phyloP scores from a whole-genome alignment of 1,139 yeast species.

The Scheffersomyces segobiensis region DNA sequence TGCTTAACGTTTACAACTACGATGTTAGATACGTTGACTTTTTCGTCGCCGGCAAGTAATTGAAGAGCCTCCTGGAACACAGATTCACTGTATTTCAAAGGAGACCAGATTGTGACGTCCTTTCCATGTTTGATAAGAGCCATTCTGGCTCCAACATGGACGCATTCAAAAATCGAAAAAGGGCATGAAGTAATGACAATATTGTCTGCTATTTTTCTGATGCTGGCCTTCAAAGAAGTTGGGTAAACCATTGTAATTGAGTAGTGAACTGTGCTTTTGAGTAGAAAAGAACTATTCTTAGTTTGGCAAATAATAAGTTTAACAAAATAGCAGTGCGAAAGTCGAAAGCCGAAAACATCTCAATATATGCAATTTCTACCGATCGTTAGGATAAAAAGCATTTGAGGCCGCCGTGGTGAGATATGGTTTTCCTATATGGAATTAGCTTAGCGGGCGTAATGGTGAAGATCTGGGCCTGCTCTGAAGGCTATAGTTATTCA shows the following conservation, averaged over 20 bases:
- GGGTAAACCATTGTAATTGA: slow-evolving; percentile 6
- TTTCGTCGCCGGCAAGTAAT: slow-evolving; percentile 16
- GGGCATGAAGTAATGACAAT: slow-evolving; percentile 8
- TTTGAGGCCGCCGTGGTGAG: neutral
- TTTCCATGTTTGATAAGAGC: slow-evolving; percentile 6
- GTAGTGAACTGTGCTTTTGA: neutral
- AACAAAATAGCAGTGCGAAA: neutral
- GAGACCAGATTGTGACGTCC: slow-evolving; percentile 9
- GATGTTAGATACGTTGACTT: slow-evolving; percentile 3
- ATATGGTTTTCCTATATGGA: neutral
- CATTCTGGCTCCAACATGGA: slow-evolving; percentile 11
- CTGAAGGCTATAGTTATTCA: neutral
- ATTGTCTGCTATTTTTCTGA: slow-evolving; percentile 7
- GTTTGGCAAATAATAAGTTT: neutral
- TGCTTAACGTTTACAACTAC: slow-evolving; percentile 10
- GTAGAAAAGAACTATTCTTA: neutral
- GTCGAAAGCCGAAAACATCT: too few relatives aligned
- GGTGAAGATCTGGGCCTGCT: neutral
- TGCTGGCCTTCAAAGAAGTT: slow-evolving; percentile 3
- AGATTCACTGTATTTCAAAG: slow-evolving; percentile 8
- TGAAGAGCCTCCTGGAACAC: slow-evolving; percentile 10
- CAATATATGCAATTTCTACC: too few relatives aligned
- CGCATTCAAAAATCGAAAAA: slow-evolving; percentile 3
- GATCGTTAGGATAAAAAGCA: neutral
- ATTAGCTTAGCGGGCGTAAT: neutral